Conservation (phyloP, 495 filamentous ascomycete species). For the Cryomyces antarcticus region DNA sequence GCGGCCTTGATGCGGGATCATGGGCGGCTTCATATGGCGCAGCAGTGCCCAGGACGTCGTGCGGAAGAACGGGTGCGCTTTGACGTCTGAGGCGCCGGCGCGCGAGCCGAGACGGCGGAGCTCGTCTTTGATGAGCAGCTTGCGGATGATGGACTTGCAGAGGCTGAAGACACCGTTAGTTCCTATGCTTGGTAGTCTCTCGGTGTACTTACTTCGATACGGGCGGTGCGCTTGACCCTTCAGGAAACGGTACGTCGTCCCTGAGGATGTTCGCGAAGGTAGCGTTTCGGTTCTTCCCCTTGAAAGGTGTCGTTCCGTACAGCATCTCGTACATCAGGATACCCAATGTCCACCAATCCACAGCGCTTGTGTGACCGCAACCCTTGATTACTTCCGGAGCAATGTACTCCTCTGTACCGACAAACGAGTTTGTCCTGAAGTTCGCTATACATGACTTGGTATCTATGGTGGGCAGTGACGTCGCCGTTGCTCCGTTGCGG, state of each 20-base stretch:
- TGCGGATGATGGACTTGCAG: slow-evolving; percentile 92
- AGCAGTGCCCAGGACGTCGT: slow-evolving; percentile 92
- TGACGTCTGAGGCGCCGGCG: slow-evolving; percentile 91
- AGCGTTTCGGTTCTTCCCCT: slow-evolving; percentile 94
- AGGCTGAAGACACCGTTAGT: slow-evolving; percentile 31
- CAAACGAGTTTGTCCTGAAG: slow-evolving; percentile 96
- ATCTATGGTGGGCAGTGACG: slow-evolving; percentile 80
- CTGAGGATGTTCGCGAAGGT: slow-evolving; percentile 95
- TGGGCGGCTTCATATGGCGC: slow-evolving; percentile 95
- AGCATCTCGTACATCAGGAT: slow-evolving; percentile 98
- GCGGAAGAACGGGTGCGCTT: slow-evolving; percentile 89
- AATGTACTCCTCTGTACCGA: slow-evolving; percentile 97
- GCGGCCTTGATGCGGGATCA: slow-evolving; percentile 81
- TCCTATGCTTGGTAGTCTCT: background rate
- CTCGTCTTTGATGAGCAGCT: slow-evolving; percentile 95
- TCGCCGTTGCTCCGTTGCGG: slow-evolving; percentile 50
- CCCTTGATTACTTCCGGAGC: slow-evolving; percentile 97
- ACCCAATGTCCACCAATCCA: slow-evolving; percentile 98
- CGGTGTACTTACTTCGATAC: slow-evolving; percentile 60
- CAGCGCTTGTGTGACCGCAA: slow-evolving; percentile 91
- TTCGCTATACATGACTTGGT: slow-evolving; percentile 97
- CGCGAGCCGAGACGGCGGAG: slow-evolving; percentile 84
- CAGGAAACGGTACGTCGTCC: slow-evolving; percentile 88
- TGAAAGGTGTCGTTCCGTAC: slow-evolving; percentile 97
- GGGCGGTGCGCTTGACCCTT: slow-evolving; percentile 61